Base-by-base conservation (phyloP, 2,329 filamentous ascomycete genomes). In the Alternaria arbusti region DNA sequence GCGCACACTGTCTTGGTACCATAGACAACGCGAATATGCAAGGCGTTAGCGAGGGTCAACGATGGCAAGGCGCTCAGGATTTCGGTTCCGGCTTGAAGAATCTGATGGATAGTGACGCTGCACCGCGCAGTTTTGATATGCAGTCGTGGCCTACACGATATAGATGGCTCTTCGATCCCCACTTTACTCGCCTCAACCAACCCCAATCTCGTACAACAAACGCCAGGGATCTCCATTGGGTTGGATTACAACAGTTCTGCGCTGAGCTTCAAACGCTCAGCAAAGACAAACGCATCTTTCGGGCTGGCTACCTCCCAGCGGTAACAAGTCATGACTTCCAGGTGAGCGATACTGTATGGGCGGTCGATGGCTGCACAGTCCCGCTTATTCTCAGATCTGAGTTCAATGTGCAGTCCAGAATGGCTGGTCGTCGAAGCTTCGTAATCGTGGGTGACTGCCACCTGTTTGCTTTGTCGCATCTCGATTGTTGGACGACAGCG, bases 261-360 rank as follows among this genome's bases (percentile, higher is more conserved):
- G 32, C 55, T 6, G 62, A 67, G 45, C 64, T 67, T 5, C 45
- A 51, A 7, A 15, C 40, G n/a, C 55, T 54, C 0, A 62, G 52
- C 23, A 23, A 52, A 7, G 40, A 59, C 22, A 61, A 67, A 52
- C 46, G 44, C n/a, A 23, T 67, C 15, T 65, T 67, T 32, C 47
- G 57, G 8, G 63, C 65, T 15, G 63, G 59, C 1, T 57, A 60
- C 43, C 57, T 65, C 12, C 62, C 63, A 3, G 65, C 56, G 2
- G 43, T 63, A 15, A 56, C 59, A 8, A 56, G 45, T 7, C 30
- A 56, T 5, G 40, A 52, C 5, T 65, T 67, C 25, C 26, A 57
- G 6, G 25, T 51, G 15, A 63, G 65, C 44, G 65, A 67, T 22
- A 63, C 36, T 11, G 65, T 67, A 17, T 67, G 63, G 56, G 65